Conservation (phyloP, 148 eudicot species). For the Amaranthus hypochondriacus region DNA sequence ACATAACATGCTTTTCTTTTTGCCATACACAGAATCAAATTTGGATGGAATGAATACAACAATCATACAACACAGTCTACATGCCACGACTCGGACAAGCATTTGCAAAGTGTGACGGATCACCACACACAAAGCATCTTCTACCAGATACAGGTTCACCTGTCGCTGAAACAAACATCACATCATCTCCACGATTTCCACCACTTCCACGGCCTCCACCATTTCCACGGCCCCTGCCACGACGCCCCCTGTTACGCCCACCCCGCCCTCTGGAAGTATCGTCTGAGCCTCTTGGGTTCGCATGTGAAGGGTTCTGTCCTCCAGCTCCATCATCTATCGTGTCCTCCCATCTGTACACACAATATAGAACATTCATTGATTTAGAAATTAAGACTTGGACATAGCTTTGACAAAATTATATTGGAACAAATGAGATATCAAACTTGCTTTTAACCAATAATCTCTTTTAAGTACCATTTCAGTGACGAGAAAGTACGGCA, state of each 20-base stretch:
- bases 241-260: constrained; percentile 39
- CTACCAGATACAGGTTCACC: constrained; percentile 76
- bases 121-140: constrained; percentile 75
- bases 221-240: constrained; percentile 33
- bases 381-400: not conserved
- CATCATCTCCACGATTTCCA: constrained; percentile 33
- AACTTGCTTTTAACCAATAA: not conserved
- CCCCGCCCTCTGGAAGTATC: constrained; percentile 37
- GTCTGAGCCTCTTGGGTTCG: constrained; percentile 29
- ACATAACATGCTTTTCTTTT: no score
- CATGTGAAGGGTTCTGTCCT: constrained; percentile 34
- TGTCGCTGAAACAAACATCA: constrained; percentile 76
- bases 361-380: constrained; percentile 14
- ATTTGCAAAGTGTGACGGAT: constrained; percentile 91
- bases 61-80: constrained; percentile 2
- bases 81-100: constrained; percentile 77
- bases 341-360: constrained; percentile 81
- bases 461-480: no score
- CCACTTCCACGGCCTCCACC: constrained; percentile 20
- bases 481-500: not conserved
- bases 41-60: no score
- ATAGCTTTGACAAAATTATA: not conserved
- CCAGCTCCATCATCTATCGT: constrained; percentile 26
- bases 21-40: no score
- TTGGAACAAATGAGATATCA: not conserved